phyloP scores from a whole-genome alignment of 108 stramenopile species.

The Pseudonitzschia pungens region DNA sequence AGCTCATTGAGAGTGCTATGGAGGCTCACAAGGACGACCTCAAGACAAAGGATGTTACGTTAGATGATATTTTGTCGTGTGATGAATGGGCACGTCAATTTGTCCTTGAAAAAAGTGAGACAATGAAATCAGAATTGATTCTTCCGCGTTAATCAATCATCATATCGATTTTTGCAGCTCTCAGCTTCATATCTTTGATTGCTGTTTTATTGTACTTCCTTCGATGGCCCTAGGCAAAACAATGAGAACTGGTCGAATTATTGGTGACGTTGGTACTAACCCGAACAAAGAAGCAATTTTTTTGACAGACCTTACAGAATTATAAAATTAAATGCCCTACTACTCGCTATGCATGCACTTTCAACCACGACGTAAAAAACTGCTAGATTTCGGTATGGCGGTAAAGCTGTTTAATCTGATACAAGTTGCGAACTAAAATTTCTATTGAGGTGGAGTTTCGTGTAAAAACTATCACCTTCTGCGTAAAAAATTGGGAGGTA shows the following conservation, averaged over 20 bases:
- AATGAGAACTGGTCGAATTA: slow-evolving; percentile 3
- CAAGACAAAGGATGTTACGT: slow-evolving; percentile 67
- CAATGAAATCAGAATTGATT: slow-evolving; percentile 22
- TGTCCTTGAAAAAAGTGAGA: slow-evolving; percentile 59
- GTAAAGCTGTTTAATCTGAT: no score
- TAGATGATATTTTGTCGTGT: slow-evolving; percentile 93
- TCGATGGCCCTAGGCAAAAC: neutral
- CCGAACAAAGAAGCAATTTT: slow-evolving; percentile 4
- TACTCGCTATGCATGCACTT: no score
- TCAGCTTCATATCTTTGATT: neutral
- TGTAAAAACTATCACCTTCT: no score
- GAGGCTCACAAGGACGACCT: slow-evolving; percentile 92
- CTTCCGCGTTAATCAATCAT: neutral
- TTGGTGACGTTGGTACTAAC: slow-evolving; percentile 12
- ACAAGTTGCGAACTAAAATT: no score
- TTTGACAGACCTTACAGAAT: slow-evolving; percentile 1
- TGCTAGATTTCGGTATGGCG: no score
- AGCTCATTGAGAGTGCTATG: slow-evolving; percentile 91
- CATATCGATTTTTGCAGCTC: neutral
- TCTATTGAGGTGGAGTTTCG: no score
- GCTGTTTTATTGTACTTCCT: neutral
- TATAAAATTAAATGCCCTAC: neutral
- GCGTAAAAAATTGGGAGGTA: no score
- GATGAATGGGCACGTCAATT: slow-evolving; percentile 89
- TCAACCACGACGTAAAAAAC: no score